Base-by-base conservation (phyloP, 305 asterid genomes). In the Salvia sclarea region DNA sequence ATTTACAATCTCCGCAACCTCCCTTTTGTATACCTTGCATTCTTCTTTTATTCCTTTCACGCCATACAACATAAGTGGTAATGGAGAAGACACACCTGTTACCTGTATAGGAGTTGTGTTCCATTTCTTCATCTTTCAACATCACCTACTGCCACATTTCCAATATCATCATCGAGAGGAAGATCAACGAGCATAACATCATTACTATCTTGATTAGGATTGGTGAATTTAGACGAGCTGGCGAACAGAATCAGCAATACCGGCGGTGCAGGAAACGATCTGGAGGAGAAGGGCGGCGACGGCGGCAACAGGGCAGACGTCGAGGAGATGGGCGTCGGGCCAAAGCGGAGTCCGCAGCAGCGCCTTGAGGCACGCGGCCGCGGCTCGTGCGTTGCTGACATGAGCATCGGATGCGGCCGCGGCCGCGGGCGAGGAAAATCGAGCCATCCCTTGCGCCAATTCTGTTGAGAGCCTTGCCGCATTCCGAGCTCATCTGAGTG, bases 181-280 rank as follows among this genome's bases (percentile, higher is more conserved):
- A 37, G 10, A 35, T 0, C 2, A 35, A 35, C 8, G 9, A 35
- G 9, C 9, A 37, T 17, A 64, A 73, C 70, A 43, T 44, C 70
- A 6, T 62, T 65, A 43, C 80, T n/a, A 30, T 2, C 4, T 35
- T 30, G 31, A 9, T 6, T 17, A 3, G 64, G 48, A 17, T 40
- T 73, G 76, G 81, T 76, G 82, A 83, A 83, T 53, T 74, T 74
- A 5, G 88, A 82, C 57, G 69, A 40, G 5, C 86, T 52, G 10
- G 81, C 79, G 14, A 88, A 84, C 92, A 8, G 83, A 71, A 20
- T 84, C 90, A 3, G 76, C 68, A 9, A 86, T 81, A 43, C 73
- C 78, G 12, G 35, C 78, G 0, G 86, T 81, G 83, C 77, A 76
- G 0, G 80, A 76, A 17, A 86, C 86, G 3, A 82, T 56, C 31